These are phyloP conservation scores for Phyllosticta capitalensis DNA, from an alignment of 2,329 filamentous ascomycete genomes.

Conservation along the genomic window DNA sequence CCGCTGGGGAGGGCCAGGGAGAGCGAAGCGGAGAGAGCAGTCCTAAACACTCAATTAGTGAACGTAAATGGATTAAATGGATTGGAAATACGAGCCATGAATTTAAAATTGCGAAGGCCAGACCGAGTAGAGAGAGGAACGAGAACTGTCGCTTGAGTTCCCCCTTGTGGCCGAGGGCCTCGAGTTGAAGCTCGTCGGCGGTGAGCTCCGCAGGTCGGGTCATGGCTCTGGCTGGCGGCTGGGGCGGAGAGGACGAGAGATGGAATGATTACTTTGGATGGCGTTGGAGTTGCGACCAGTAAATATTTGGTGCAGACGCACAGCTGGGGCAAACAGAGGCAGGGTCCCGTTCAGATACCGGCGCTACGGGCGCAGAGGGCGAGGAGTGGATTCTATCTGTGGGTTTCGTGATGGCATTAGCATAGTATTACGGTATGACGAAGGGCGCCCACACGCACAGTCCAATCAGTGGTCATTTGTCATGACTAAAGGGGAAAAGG, in stretches of 20 bases:
- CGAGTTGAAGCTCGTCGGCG: slow-evolving; percentile 27
- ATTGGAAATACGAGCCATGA: slow-evolving; percentile 40
- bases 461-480: not conserved
- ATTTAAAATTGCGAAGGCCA: slow-evolving; percentile 55
- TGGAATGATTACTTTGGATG: not conserved
- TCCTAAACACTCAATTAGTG: no score
- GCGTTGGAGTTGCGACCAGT: not conserved
- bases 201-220: not conserved
- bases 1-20: slow-evolving; percentile 58
- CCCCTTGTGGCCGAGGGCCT: slow-evolving; percentile 45
- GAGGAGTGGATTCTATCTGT: slow-evolving; percentile 4
- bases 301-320: slow-evolving; percentile 2
- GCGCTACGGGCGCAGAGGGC: slow-evolving; percentile 7
- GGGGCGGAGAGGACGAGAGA: not conserved
- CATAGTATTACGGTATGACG: not conserved
- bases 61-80: no score
- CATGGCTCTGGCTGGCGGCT: slow-evolving; percentile 1
- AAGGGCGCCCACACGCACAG: not conserved
- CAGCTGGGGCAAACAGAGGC: not conserved
- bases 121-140: slow-evolving; percentile 49
- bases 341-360: not conserved
- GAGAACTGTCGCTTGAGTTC: slow-evolving; percentile 51
- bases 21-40: slow-evolving; percentile 49
- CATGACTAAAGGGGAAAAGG: not conserved
- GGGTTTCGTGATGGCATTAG: slow-evolving; percentile 9